A percentile compares a stretch with the other conserved stretches of the same genome.
Evolutionary conservation across 2,329 filamentous ascomycete genomes (phyloP).

Genomic region (Diaporthe vaccinii): DNA sequence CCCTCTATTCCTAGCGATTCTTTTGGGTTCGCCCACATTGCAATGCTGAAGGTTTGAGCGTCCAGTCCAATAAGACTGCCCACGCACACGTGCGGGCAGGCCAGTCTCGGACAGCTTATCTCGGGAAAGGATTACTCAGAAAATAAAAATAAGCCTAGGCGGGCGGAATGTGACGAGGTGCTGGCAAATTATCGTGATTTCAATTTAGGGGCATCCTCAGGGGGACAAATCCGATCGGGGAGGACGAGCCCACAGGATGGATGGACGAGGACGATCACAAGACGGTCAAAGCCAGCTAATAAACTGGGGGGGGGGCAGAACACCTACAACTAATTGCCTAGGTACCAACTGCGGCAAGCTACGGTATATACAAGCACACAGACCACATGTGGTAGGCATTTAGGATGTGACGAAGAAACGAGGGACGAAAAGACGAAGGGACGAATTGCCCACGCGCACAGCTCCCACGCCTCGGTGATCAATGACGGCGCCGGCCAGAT

Average conservation of each 20-base stretch:
- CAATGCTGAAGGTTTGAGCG: constrained; percentile 26
- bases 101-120: constrained; percentile 16
- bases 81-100: constrained; percentile 24
- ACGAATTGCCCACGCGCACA: background rate
- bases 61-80: background rate
- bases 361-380: background rate
- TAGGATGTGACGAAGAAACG: constrained; percentile 1
- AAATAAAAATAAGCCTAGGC: constrained; percentile 10
- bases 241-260: constrained; percentile 37
- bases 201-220: constrained; percentile 38
- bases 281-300: constrained; percentile 39
- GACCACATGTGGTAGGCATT: background rate
- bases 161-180: constrained; percentile 31
- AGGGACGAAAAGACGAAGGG: background rate
- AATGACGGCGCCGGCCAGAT: constrained; percentile 16
- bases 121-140: constrained; percentile 29
- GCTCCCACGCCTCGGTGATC: constrained; percentile 2
- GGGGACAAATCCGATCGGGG: constrained; percentile 32
- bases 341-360: background rate
- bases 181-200: constrained; percentile 42
- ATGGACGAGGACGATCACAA: constrained; percentile 38
- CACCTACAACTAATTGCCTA: background rate
- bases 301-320: background rate
- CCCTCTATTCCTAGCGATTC: constrained; percentile 6
- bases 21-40: constrained; percentile 24